Base-by-base conservation (phyloP, 2,329 filamentous ascomycete genomes). In the Aspergillus sp. region DNA sequence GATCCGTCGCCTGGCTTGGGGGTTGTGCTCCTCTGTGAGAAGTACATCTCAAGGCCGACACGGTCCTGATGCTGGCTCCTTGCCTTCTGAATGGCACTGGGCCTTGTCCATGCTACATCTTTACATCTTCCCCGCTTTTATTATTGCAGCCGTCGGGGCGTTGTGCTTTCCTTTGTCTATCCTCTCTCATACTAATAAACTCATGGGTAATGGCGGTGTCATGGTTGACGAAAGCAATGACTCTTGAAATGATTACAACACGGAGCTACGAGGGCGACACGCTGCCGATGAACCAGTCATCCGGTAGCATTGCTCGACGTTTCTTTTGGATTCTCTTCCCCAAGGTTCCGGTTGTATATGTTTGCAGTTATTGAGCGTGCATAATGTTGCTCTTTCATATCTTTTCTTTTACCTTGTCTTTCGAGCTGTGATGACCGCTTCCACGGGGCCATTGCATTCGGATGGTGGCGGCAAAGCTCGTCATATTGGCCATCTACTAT, bases 141-240 rank as follows among this genome's bases (percentile, higher is more conserved):
- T 36, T 30, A n/a, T 44, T 32, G 57, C 53, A 47, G 23, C 11
- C 19, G 25, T 42, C 36, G n/a, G 58, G 32, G 30, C 23, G 41
- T 54, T 48, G 47, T 55, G 59, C 57, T 57, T 38, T 55, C 51
- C 27, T 44, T 47, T 59, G 61, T 62, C 59, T 62, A 36, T 56
- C 64, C 50, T 59, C 54, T 64, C 57, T 63, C 60, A 59, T 64
- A 65, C 62, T 68, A 59, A 55, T 59, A 55, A 57, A 52, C 58
- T 68, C 58, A 65, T 65, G 62, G 65, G 56, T 68, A 60, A 64
- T 64, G 68, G 68, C 68, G 69, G 69, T 72, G 68, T 70, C 70
- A 75, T 70, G 70, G 72, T 71, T 72, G 64, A 76, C 69, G 72
- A 75, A 71, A 67, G 71, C 68, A 66, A 75, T 68, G 72, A 74